Evolutionary conservation across 139 green algal genomes (phyloP), one percentile per base, ranked within the genome.

Genomic region (Parachlorella kessleri): DNA sequence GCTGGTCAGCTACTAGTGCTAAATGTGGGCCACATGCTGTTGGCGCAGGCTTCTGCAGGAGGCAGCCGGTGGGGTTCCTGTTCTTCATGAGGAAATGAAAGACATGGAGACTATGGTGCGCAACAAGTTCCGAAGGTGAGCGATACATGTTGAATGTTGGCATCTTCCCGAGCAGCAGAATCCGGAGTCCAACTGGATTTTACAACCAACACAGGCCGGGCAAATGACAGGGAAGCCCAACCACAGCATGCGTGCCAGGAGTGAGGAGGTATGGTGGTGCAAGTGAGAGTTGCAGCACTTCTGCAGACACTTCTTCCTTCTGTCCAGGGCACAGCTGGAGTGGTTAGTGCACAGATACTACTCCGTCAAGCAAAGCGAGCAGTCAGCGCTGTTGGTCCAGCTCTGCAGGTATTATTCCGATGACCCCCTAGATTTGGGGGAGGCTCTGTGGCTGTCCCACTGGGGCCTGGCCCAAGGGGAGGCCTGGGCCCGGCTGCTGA

Each of bases 401-500:
- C 8, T 6, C 8, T 66, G 42, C 75, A 81, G 68, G 35, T 89
- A 83, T 63, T 1, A 40, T 73, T 78, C 35, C 40, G 36, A 66
- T 59, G 86, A 89, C 69, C 77, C 86, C 0, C 64, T 90, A 18
- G 86, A 90, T 79, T 68, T 90, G 35, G 84, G 86, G 3, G 78
- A 89, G n/a, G 70, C 84, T 6, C 75, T 89, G 23, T 90, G 86
- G 86, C 86, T 90, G 59, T 63, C 80, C 33, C 81, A 87, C 66
- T 90, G 83, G 86, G 66, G 28, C 21, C 71, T 76, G 32, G 32
- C 70, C 0, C 14, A 59, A 18, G 75, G 24, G 3, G 39, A 75
- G 48, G 26, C 32, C 35, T 83, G 77, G 72, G 55, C 71, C 30
- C 38, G 35, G 77, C 40, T 72, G 40, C 55, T 82, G 1, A 38